These are phyloP conservation scores for Clavispora vitiphila DNA, from an alignment of 805 yeast species.

Conservation along the genomic window DNA sequence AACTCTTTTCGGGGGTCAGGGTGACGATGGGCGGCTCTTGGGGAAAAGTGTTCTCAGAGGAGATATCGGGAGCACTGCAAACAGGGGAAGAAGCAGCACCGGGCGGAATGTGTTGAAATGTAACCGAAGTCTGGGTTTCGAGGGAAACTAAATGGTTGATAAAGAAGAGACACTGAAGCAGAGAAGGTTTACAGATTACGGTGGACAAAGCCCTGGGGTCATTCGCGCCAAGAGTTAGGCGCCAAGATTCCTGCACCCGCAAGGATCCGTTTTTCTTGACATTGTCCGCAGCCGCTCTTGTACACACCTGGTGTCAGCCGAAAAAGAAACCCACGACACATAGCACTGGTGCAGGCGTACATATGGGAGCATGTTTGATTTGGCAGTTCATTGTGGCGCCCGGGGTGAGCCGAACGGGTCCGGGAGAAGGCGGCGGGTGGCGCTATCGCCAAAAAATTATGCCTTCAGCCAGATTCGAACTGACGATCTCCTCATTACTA, in stretches of 20 bases:
- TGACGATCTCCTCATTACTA: slow-evolving; percentile 27
- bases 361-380: too few species aligned
- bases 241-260: slow-evolving; percentile 8
- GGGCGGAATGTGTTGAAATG: too few species aligned
- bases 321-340: neutral
- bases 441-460: slow-evolving; percentile 15
- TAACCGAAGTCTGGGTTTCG: too few species aligned
- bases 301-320: neutral
- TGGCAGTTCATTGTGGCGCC: too few species aligned
- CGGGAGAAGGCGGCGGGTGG: too few species aligned
- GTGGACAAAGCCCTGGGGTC: neutral
- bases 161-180: neutral
- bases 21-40: too few species aligned
- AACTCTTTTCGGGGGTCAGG: too few species aligned
- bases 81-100: neutral
- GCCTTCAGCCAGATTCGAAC: slow-evolving; percentile 31
- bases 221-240: slow-evolving; percentile 4
- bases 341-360: too few species aligned
- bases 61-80: neutral
- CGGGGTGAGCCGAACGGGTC: too few species aligned
- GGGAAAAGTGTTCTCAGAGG: too few species aligned
- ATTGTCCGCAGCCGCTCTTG: neutral
- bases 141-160: too few species aligned
- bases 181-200: neutral
- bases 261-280: neutral